Conservation (phyloP, 306 rosid genomes). For the Pachyrhizus erosus region DNA sequence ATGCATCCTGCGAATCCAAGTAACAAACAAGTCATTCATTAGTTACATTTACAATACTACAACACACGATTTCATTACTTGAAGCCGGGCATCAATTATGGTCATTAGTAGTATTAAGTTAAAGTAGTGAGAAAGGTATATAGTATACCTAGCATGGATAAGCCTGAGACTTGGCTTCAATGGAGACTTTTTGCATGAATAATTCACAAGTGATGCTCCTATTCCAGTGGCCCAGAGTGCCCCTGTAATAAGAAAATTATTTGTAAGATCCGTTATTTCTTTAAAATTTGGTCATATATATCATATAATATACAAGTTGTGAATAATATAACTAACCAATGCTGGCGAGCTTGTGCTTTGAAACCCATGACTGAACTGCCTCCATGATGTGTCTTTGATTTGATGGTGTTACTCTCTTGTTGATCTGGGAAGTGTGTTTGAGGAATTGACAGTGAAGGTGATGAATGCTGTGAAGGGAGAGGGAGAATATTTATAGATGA, state of each 20-base stretch:
- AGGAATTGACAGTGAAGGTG: background rate
- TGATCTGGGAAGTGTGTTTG: background rate
- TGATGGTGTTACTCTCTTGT: background rate
- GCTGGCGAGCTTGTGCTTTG: conserved; percentile 76
- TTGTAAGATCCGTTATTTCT: background rate
- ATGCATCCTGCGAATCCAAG: conserved; percentile 63
- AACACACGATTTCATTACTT: background rate
- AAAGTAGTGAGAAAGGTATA: background rate
- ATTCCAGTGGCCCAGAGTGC: conserved; percentile 82
- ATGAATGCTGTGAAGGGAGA: conserved; percentile 30
- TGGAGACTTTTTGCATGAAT: conserved; percentile 58
- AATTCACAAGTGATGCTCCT: conserved; percentile 67
- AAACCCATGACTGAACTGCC: conserved; percentile 74
- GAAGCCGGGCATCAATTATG: background rate
- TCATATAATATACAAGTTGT: background rate
- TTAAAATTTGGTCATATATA: background rate
- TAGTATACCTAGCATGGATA: conserved; percentile 77
- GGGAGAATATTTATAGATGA: conserved; percentile 49
- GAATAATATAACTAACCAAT: conserved; percentile 57
- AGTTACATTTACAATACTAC: background rate
- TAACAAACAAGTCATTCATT: background rate
- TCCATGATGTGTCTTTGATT: conserved; percentile 57
- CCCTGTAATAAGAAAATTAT: conserved; percentile 47
- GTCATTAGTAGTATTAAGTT: background rate
- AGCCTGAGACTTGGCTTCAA: conserved; percentile 87